Conservation (phyloP, 768 basidiomycete genomes). For the Macrolepiota dolichaula region DNA sequence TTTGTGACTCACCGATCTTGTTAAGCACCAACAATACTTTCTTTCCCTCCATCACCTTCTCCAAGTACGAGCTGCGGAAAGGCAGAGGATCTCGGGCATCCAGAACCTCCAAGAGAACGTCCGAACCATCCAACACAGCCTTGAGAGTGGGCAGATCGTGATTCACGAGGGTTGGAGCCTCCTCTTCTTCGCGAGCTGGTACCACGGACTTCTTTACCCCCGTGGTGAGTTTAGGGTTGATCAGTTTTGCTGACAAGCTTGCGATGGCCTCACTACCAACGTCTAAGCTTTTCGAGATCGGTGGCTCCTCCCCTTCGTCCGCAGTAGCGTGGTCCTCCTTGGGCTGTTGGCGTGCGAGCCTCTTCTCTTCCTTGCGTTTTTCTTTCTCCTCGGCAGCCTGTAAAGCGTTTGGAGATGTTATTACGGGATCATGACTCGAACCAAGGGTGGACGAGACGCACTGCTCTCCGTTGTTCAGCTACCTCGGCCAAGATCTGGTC, state of each 20-base stretch:
- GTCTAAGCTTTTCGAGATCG: conserved; percentile 36
- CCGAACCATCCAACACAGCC: conserved; percentile 70
- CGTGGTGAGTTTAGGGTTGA: conserved; percentile 31
- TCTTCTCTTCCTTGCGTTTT: conserved; percentile 60
- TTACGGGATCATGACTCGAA: not conserved
- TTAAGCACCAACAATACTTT: conserved; percentile 68
- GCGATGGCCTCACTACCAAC: conserved; percentile 48
- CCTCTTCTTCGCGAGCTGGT: conserved; percentile 41
- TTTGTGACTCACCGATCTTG: conserved; percentile 72
- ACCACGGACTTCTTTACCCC: conserved; percentile 24
- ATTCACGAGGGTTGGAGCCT: conserved; percentile 60
- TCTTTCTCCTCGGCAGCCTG: conserved; percentile 80
- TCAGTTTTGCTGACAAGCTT: conserved; percentile 39
- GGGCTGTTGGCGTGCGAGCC: conserved; percentile 19
- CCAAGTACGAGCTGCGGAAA: conserved; percentile 62
- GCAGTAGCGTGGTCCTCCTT: conserved; percentile 22
- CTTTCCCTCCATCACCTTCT: conserved; percentile 43
- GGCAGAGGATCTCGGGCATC: conserved; percentile 83
- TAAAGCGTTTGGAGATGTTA: not conserved
- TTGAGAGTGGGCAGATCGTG: conserved; percentile 58
- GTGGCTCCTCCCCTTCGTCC: conserved; percentile 19
- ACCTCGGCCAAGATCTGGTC: conserved; percentile 92
- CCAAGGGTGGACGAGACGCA: conserved; percentile 28
- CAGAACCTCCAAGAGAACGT: conserved; percentile 77
- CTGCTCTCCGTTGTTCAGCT: conserved; percentile 73